phyloP scores from a whole-genome alignment of 2,329 filamentous ascomycete genomes.

The Aureobasidium leucospermi region DNA sequence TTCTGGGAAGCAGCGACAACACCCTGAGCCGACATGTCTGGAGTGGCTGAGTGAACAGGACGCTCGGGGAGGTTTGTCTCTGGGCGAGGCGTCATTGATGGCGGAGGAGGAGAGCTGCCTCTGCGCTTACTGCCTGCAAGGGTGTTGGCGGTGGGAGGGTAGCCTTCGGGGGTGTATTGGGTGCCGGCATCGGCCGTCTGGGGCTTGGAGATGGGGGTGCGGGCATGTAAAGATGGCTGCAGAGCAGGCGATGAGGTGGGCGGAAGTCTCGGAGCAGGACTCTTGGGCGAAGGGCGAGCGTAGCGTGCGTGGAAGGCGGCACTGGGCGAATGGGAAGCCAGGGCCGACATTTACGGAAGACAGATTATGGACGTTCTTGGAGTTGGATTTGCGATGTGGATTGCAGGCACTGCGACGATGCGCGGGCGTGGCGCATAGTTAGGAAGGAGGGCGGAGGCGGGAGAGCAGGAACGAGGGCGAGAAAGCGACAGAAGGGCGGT shows the following conservation, averaged over 20 bases:
- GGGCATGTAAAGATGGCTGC: conserved; percentile 6
- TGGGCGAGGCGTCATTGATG: conserved; percentile 18
- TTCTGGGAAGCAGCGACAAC: not conserved
- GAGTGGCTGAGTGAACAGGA: not conserved
- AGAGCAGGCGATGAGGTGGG: conserved; percentile 4
- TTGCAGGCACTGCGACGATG: not conserved
- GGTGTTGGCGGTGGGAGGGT: conserved; percentile 33
- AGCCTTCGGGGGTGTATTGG: conserved; percentile 47
- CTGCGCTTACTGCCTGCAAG: conserved; percentile 17
- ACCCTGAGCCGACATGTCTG: not conserved
- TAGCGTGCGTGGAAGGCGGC: conserved; percentile 16
- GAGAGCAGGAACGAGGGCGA: not conserved
- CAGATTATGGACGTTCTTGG: not conserved
- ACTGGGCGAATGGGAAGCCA: conserved; percentile 26
- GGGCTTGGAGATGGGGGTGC: conserved; percentile 10
- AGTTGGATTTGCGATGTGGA: not conserved
- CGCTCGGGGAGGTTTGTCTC: conserved; percentile 8
- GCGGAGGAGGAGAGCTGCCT: conserved; percentile 27
- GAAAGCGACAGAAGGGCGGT: not conserved
- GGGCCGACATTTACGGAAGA: conserved; percentile 23
- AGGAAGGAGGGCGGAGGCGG: not conserved
- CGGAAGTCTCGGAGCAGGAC: not conserved
- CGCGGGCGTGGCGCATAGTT: conserved; percentile 15
- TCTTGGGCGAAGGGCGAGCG: not conserved
- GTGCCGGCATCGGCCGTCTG: conserved; percentile 41